Evolutionary conservation across 257 asterid species (phyloP).

Genomic region (Rubia yunnanensis): DNA sequence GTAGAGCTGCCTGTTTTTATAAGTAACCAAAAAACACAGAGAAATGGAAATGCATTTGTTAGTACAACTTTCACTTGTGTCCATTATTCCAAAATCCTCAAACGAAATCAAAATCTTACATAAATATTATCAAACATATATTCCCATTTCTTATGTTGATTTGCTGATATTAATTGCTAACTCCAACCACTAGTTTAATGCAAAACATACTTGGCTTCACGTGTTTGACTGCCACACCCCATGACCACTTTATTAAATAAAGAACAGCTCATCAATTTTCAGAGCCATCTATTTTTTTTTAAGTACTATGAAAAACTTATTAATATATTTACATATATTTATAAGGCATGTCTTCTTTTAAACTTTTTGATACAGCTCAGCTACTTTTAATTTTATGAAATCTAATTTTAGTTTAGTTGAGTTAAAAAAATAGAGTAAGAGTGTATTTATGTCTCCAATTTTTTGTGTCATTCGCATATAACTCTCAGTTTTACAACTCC

Average conservation of each 20-base stretch:
- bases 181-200: not conserved
- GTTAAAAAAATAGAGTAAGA: too few species aligned
- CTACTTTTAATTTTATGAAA: too few species aligned
- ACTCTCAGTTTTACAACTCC: too few species aligned
- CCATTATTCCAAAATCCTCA: not conserved
- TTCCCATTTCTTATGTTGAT: not conserved
- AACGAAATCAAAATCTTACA: not conserved
- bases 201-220: constrained; percentile 16
- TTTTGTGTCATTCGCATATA: too few species aligned
- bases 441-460: too few species aligned
- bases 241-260: not conserved
- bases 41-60: not conserved
- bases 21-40: not conserved
- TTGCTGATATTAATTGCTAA: not conserved
- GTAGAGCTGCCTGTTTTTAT: constrained; percentile 35
- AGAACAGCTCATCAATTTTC: too few species aligned
- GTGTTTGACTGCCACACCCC: constrained; percentile 16
- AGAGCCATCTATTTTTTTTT: too few species aligned
- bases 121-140: not conserved
- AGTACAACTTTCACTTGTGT: not conserved
- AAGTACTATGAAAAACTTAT: too few species aligned
- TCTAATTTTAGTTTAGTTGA: too few species aligned
- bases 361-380: too few species aligned
- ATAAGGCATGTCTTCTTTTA: too few species aligned
- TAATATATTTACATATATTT: too few species aligned